Conservation (phyloP, 257 asterid species). For the Ajuga chamaepitys region DNA sequence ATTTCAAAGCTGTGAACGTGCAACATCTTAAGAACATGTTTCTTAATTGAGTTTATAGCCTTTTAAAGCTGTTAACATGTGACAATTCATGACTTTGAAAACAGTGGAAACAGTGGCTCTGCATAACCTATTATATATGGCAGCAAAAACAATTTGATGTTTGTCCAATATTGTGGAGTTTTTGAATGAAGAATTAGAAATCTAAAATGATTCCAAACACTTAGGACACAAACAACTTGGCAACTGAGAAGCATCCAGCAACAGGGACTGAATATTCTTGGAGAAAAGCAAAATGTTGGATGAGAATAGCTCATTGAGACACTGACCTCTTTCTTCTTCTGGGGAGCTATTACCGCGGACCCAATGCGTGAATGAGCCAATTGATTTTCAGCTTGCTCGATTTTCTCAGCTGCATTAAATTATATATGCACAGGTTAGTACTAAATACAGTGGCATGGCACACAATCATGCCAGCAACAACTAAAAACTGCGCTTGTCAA, state of each 20-base stretch:
- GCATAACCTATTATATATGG: too few species aligned
- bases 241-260: too few species aligned
- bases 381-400: conserved; percentile 96
- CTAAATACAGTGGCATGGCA: conserved; percentile 2
- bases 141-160: too few species aligned
- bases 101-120: too few species aligned
- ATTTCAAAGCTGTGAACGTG: not conserved
- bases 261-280: too few species aligned
- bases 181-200: too few species aligned
- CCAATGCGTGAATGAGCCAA: conserved; percentile 83
- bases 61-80: too few species aligned
- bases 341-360: conserved; percentile 57
- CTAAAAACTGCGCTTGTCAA: not conserved
- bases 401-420: conserved; percentile 74
- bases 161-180: too few species aligned
- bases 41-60: not conserved
- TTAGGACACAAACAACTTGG: too few species aligned
- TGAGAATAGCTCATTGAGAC: conserved; percentile 7
- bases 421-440: conserved; percentile 5
- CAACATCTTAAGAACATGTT: not conserved
- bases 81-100: too few species aligned
- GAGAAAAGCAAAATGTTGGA: not conserved
- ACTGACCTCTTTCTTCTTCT: conserved; percentile 80
- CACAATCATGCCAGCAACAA: not conserved
- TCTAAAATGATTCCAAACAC: too few species aligned